phyloP scores from a whole-genome alignment of 257 asterid species.

The Solanum etuberosum region DNA sequence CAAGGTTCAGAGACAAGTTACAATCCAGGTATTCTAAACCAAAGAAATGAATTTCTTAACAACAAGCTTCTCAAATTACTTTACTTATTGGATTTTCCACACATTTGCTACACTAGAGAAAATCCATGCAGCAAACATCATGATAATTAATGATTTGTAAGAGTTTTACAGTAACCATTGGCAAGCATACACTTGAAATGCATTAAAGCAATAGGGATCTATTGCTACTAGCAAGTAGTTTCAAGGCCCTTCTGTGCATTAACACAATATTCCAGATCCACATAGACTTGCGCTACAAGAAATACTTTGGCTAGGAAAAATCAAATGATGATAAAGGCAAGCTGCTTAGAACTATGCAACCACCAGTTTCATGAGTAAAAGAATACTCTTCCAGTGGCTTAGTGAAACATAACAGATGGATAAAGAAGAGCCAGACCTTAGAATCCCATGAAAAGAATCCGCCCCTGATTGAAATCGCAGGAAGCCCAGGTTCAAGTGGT shows the following conservation, averaged over 20 bases:
- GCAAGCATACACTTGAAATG: not conserved
- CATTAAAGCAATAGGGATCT: not conserved
- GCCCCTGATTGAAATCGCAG: slow-evolving; percentile 68
- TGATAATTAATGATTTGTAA: not conserved
- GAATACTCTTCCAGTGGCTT: not conserved
- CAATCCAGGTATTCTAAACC: not conserved
- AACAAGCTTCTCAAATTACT: not conserved
- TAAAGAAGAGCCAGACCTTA: slow-evolving; percentile 28
- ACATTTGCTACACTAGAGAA: not conserved
- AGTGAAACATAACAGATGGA: not conserved
- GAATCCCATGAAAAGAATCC: slow-evolving; percentile 78
- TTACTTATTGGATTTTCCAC: not conserved
- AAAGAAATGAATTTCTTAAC: not conserved
- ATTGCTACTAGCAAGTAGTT: not conserved
- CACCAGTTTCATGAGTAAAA: not conserved
- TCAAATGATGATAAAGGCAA: not conserved
- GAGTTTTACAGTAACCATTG: not conserved
- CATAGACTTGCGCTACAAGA: not conserved
- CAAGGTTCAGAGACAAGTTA: not conserved
- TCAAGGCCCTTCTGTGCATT: not conserved
- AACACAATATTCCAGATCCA: not conserved
- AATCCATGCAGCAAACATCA: not conserved
- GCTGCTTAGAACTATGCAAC: not conserved
- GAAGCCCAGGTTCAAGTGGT: slow-evolving; percentile 50
- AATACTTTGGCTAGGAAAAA: not conserved